These are phyloP conservation scores for Tripterygium wilfordii DNA, from an alignment of 177 flowering plant species.

Conservation along the genomic window DNA sequence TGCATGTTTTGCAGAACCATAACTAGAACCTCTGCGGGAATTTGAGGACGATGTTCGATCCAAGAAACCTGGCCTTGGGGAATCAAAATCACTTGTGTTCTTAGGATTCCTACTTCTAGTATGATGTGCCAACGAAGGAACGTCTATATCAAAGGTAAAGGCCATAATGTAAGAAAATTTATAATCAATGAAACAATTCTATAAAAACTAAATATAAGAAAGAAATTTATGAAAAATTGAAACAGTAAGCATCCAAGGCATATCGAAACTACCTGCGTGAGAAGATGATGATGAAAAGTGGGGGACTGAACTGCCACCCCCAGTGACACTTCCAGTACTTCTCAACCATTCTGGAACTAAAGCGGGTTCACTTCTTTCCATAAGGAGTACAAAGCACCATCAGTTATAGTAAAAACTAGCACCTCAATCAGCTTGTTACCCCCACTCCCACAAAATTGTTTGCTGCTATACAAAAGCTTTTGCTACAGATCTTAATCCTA, in stretches of 20 bases:
- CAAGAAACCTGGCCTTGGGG: constrained; percentile 30
- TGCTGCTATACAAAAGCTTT: constrained; percentile 8
- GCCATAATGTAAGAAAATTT: constrained; percentile 1
- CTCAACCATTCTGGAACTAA: constrained; percentile 96
- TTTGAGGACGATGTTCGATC: constrained; percentile 54
- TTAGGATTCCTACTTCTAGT: constrained; percentile 43
- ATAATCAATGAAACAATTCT: not conserved
- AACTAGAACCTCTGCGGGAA: constrained; percentile 55
- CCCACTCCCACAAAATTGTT: constrained; percentile 8
- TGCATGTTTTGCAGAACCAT: constrained; percentile 61
- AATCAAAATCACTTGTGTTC: constrained; percentile 42
- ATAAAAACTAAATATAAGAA: not conserved
- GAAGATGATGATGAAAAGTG: constrained; percentile 43
- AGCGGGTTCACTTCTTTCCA: constrained; percentile 92
- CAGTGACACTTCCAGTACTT: constrained; percentile 49
- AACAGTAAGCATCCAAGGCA: not conserved
- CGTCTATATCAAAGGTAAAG: constrained; percentile 57
- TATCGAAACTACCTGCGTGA: constrained; percentile 41
- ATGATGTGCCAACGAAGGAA: constrained; percentile 22
- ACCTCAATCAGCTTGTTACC: constrained; percentile 16
- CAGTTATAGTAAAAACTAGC: constrained; percentile 13
- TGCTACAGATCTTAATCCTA: constrained; percentile 6
- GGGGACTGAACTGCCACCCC: constrained; percentile 55
- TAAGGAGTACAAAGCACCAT: constrained; percentile 52
- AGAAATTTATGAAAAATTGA: not conserved